Base-by-base conservation (phyloP, 148 eudicot species). In the Rhododendron molle region DNA sequence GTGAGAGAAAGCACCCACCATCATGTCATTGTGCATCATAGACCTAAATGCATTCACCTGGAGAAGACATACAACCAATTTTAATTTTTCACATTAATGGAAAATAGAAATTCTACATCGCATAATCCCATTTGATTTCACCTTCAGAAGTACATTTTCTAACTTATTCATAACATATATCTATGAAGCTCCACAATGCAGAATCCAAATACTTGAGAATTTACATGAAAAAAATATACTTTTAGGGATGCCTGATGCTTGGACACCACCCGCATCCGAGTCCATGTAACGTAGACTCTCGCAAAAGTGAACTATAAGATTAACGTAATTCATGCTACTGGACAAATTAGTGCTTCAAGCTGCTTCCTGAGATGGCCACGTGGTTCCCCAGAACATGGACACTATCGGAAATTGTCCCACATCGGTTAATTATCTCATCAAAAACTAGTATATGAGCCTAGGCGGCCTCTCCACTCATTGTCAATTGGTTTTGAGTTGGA, bases 1-100 rank as follows among this genome's bases (percentile, higher is more conserved):
- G 87, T 97, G 99, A 78, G 99, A 95, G 91, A 95, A 97, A 81
- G 98, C 98, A 84, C 99, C 99, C 71, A 97, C 94, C 99, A 94
- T 97, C 99, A 97, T 97, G 84, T 94, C 92, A 77, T 95, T 85
- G 84, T 95, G 94, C 88, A 89, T 91, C 99, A 97, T 97, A 13
- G 96, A 83, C 91, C 99, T 93, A 90, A 93, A 97, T 50, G 98
- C 99, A 87, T 95, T 95, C 58, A 97, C 98, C 98, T 94, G 80
- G 82, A 86, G 69, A 60, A 60, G 69, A 60, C 69, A 58, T 58
- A 58, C 67, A 60, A 21, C 69, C 73, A 67, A n/a, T 26, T 67
- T 10, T 67, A 67, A 67, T 67, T 32, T 62, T 62, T 67, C 73
- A 11, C 32, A 67, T 26, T 3, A 12, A 67, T 67, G 34, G 34